A percentile compares a stretch with the other conserved stretches of the same genome.
Conservation (phyloP, 2,329 filamentous ascomycete genomes). For the Aspergillus awamori region DNA sequence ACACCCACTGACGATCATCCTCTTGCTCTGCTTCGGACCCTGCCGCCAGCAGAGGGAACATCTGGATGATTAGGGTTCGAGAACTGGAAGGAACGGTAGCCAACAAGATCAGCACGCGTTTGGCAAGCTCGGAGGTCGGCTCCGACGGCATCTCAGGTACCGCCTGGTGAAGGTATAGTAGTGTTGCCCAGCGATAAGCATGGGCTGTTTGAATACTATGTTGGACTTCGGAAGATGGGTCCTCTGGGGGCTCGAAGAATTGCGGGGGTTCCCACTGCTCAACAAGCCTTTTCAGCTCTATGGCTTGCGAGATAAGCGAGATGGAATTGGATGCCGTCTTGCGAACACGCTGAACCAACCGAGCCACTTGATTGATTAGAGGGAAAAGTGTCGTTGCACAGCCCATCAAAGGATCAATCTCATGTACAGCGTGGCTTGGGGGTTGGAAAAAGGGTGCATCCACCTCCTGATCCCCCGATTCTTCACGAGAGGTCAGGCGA, state of each 20-base stretch:
- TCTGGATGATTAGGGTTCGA: constrained; percentile 68
- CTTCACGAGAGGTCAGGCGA: constrained; percentile 64
- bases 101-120: constrained; percentile 63
- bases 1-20: constrained; percentile 67
- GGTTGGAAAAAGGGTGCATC: constrained; percentile 43
- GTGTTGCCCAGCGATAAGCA: constrained; percentile 68
- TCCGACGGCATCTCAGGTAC: constrained; percentile 68
- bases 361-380: constrained; percentile 66
- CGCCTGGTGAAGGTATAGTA: constrained; percentile 68
- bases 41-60: constrained; percentile 69
- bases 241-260: constrained; percentile 64
- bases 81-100: constrained; percentile 66
- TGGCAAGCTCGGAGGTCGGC: constrained; percentile 60
- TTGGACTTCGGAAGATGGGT: constrained; percentile 63
- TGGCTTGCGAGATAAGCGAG: constrained; percentile 63
- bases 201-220: constrained; percentile 69
- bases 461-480: constrained; percentile 56
- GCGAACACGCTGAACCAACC: constrained; percentile 65
- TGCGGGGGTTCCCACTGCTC: constrained; percentile 64
- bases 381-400: constrained; percentile 70
- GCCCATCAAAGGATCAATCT: constrained; percentile 72
- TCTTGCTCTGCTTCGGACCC: constrained; percentile 64
- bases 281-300: constrained; percentile 62
- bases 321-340: constrained; percentile 59
- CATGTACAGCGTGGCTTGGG: constrained; percentile 51